Evolutionary conservation across 805 yeast genomes (phyloP), one percentile per base, ranked within the genome.

Genomic region (Starmerella gropengiesseri): DNA sequence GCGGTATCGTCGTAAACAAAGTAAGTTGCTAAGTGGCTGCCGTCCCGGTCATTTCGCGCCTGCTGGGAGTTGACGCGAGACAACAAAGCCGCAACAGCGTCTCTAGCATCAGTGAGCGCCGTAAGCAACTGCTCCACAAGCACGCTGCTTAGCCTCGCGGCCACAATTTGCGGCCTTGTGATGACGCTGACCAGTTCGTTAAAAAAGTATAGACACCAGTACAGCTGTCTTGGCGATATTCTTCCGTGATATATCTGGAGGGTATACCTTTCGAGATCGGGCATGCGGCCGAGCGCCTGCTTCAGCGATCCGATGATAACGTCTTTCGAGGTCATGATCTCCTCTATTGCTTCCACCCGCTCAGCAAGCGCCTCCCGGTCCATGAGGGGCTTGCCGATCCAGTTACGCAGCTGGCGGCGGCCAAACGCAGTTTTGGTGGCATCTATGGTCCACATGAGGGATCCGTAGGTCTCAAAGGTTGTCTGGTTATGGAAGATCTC

Each of bases 401-500:
- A 91, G 29, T 71, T 64, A 22, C 69, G 66, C 12, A 91, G 58
- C 45, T 74, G 53, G 41, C 95, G 61, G 34, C 67, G 70, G 0
- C 98, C 98, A 59, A 79, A 80, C 22, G 70, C 67, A 0, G 97
- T 83, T 26, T 74, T 63, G 0, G 97, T 83, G 50, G 81, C 86
- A 57, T 89, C 81, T 46, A 91, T 52, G 2, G 84, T 64, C 86
- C 93, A 83, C 13, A 82, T 58, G 12, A 89, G 62, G 0, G 95
- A 75, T 0, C 96, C 97, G 25, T 67, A 61, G 7, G 65, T 65
- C 4, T 68, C 62, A 11, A 63, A 58, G 48, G 76, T 76, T 0
- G 91, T 75, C 3, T 69, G 62, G 53, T 83, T 83, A 17, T 65
- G 64, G 54, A 82, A 84, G 1, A 91, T 71, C 55, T 91, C 96